These are phyloP conservation scores for Plasmodium coatneyi DNA, from an alignment of 169 alveolate species.

Conservation along the genomic window DNA sequence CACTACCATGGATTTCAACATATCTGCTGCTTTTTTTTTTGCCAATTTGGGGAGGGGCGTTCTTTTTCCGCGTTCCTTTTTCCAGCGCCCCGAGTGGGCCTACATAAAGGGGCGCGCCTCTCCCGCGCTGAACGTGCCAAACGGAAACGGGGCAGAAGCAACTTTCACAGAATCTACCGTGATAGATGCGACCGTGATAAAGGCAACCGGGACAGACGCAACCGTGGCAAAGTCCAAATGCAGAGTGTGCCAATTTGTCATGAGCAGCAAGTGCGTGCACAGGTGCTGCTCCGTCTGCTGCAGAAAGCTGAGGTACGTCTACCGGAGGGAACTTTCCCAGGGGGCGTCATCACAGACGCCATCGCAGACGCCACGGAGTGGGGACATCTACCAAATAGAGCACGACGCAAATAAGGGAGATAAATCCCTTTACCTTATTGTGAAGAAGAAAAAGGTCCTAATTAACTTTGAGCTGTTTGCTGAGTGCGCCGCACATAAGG, in stretches of 20 bases:
- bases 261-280: constrained; percentile 44
- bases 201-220: background rate
- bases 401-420: background rate
- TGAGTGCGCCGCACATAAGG: constrained; percentile 27
- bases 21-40: constrained; percentile 81
- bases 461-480: constrained; percentile 29
- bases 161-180: no score
- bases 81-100: constrained; percentile 75
- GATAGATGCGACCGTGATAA: background rate
- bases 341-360: background rate
- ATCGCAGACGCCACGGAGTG: background rate
- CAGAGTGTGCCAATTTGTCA: constrained; percentile 9
- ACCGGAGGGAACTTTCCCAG: background rate
- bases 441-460: constrained; percentile 40
- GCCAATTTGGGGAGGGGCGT: constrained; percentile 78
- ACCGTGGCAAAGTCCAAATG: background rate
- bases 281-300: constrained; percentile 48
- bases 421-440: background rate
- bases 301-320: constrained; percentile 31
- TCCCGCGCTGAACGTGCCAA: constrained; percentile 32
- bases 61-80: constrained; percentile 40
- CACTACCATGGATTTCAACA: constrained; percentile 83
- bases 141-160: background rate
- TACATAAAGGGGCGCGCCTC: constrained; percentile 46
- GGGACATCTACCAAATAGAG: background rate